Percentiles rank a stretch among this genome's conserved stretches.
Conservation (phyloP, 306 rosid species). For the Prunus davidiana region DNA sequence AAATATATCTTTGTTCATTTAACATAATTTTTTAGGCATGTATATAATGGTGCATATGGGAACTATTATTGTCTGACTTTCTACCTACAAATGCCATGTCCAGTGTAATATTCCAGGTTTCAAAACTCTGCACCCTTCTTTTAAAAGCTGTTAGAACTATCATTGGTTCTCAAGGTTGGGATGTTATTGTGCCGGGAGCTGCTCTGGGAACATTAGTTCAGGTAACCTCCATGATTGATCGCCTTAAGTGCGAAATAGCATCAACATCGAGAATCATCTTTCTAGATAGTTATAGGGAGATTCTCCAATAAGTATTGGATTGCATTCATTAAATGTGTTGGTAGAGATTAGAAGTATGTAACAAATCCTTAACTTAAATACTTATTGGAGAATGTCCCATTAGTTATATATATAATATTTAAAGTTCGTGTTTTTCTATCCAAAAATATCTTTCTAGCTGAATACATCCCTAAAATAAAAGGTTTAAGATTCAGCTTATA, state of each 20-base stretch:
- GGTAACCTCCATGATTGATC: conserved; percentile 42
- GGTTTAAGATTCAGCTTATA: background rate
- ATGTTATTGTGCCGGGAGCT: conserved; percentile 89
- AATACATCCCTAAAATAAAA: no score
- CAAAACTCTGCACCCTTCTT: conserved; percentile 83
- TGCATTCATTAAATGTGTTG: no score
- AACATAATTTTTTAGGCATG: conserved; percentile 5
- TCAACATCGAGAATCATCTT: background rate
- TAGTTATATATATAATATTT: no score
- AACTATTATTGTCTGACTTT: conserved; percentile 28
- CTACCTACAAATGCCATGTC: conserved; percentile 21
- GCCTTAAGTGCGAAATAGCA: conserved; percentile 5
- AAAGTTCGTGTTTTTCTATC: no score
- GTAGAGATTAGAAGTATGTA: no score
- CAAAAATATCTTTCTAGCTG: background rate
- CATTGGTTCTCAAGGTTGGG: conserved; percentile 97
- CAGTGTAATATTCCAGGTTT: conserved; percentile 96
- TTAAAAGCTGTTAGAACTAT: conserved; percentile 76
- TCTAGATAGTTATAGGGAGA: no score
- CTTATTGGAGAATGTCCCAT: no score
- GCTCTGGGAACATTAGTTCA: conserved; percentile 76
- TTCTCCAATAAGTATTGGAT: no score
- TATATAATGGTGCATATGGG: conserved; percentile 18
- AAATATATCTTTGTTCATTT: background rate
- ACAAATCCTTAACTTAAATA: no score